phyloP scores from a whole-genome alignment of 1,139 yeast species.

The Saccharomyces hybrid region DNA sequence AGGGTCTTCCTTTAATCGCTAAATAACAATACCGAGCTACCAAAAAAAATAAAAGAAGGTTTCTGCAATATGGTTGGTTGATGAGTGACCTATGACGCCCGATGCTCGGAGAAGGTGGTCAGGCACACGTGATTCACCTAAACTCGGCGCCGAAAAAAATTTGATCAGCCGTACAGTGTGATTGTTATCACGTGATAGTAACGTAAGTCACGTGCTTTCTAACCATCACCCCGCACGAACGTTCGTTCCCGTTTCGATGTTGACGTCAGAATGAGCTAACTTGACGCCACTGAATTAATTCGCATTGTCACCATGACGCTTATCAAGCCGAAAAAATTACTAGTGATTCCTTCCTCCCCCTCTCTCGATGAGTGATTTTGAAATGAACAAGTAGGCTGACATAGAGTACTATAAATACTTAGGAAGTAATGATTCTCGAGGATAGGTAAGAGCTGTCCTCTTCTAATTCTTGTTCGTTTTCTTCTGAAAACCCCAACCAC shows the following conservation, averaged over 20 bases:
- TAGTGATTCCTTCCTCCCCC: background rate
- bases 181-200: background rate
- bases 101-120: background rate
- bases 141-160: background rate
- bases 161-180: background rate
- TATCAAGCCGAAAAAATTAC: background rate
- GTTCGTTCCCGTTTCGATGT: background rate
- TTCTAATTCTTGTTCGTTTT: background rate
- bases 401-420: background rate
- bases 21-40: slow-evolving; percentile 1
- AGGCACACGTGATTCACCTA: background rate
- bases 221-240: background rate
- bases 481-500: background rate
- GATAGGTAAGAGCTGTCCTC: background rate
- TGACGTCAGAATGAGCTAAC: background rate
- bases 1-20: slow-evolving; percentile 1
- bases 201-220: background rate
- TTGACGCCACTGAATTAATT: background rate
- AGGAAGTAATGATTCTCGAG: background rate
- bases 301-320: background rate
- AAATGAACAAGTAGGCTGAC: background rate
- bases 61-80: background rate
- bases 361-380: background rate
- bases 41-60: background rate
- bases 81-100: background rate